These are phyloP conservation scores for Ailanthus altissimus DNA, from an alignment of 345 rosid species.

Conservation along the genomic window DNA sequence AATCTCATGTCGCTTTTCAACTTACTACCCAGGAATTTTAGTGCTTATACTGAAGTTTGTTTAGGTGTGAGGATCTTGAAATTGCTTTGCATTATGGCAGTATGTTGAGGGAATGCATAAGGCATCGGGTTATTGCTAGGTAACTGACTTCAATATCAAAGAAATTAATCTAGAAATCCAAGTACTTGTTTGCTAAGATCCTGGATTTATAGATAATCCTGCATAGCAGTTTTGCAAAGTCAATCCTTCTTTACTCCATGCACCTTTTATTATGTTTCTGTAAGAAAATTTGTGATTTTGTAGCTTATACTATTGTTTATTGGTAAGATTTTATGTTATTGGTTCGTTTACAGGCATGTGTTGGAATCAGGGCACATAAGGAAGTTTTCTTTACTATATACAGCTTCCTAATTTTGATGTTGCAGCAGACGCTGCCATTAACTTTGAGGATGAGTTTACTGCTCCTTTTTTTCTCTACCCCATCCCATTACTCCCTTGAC, in stretches of 20 bases:
- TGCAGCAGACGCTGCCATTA: conserved; percentile 39
- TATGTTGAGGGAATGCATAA: conserved; percentile 39
- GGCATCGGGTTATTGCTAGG: conserved; percentile 41
- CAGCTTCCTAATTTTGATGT: conserved; percentile 38
- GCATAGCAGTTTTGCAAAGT: background rate
- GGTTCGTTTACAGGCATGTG: conserved; percentile 25
- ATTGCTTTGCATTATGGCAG: conserved; percentile 37
- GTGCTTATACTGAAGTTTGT: conserved; percentile 1
- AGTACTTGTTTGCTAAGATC: background rate
- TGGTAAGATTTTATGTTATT: background rate
- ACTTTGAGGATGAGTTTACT: conserved; percentile 29
- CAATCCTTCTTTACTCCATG: background rate
- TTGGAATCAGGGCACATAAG: conserved; percentile 36
- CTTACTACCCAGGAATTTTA: background rate
- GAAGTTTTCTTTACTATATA: conserved; percentile 36
- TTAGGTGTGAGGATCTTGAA: conserved; percentile 31
- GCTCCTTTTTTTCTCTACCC: background rate
- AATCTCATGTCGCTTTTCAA: background rate
- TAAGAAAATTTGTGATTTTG: background rate
- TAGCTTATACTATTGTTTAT: background rate
- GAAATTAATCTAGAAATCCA: background rate
- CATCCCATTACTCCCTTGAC: background rate
- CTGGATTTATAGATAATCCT: background rate
- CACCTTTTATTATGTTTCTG: background rate
- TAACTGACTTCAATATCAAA: conserved; percentile 12